A percentile compares a stretch with the other conserved stretches of the same genome.
Evolutionary conservation across 306 rosid species (phyloP).

Genomic region (Abrus precatorius): DNA sequence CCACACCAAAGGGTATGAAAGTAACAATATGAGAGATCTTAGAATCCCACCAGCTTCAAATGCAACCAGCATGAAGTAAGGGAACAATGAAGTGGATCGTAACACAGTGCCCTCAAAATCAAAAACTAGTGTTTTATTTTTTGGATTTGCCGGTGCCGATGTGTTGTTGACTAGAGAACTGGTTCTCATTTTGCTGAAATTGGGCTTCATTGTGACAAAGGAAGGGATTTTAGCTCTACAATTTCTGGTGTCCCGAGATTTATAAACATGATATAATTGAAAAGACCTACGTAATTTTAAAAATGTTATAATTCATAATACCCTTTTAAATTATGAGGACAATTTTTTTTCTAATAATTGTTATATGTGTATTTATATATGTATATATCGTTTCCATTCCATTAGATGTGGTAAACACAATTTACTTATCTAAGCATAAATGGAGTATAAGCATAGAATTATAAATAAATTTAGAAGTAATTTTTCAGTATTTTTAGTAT

Average conservation of each 20-base stretch:
- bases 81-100: conserved; percentile 61
- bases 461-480: too few relatives aligned
- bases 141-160: conserved; percentile 9
- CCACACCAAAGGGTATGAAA: conserved; percentile 66
- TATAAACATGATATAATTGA: neutral
- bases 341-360: too few relatives aligned
- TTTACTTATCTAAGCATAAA: too few relatives aligned
- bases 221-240: neutral
- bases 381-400: too few relatives aligned
- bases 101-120: conserved; percentile 64
- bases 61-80: conserved; percentile 84
- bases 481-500: too few relatives aligned
- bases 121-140: conserved; percentile 52
- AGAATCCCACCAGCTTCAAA: conserved; percentile 75
- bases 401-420: too few relatives aligned
- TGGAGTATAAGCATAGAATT: too few relatives aligned
- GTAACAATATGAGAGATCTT: conserved; percentile 62
- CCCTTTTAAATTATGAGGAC: too few relatives aligned
- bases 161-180: conserved; percentile 19
- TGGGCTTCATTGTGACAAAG: neutral
- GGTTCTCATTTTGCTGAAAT: conserved; percentile 27
- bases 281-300: neutral
- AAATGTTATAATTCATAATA: too few relatives aligned
- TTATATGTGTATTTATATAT: too few relatives aligned
- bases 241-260: neutral